These are phyloP conservation scores for Corniculantispora saksenae DNA, from an alignment of 2,329 filamentous ascomycete species.

Conservation along the genomic window DNA sequence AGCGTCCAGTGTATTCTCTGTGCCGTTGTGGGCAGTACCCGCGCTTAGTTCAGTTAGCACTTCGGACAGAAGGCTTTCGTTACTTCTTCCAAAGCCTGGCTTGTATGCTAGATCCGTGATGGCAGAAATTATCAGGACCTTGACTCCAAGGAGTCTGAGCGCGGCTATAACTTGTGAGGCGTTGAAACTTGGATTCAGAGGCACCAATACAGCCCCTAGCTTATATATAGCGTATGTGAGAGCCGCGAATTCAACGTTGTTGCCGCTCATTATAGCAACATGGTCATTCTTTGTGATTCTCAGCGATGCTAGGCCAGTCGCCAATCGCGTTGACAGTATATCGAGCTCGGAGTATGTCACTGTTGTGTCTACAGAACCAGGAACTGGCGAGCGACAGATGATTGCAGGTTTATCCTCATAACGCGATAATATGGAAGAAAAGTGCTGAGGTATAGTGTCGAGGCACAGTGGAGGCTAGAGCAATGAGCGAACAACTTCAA, in stretches of 20 bases:
- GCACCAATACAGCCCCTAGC: constrained; percentile 90
- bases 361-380: constrained; percentile 57
- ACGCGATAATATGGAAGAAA: constrained; percentile 62
- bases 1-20: no score
- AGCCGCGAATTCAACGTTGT: constrained; percentile 79
- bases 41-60: no score
- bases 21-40: constrained; percentile 44
- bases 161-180: constrained; percentile 75
- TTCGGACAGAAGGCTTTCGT: constrained; percentile 53
- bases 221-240: constrained; percentile 91
- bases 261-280: constrained; percentile 84
- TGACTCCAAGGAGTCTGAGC: constrained; percentile 70
- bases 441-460: constrained; percentile 74
- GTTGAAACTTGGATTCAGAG: constrained; percentile 89
- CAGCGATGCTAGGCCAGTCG: constrained; percentile 65
- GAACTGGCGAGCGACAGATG: constrained; percentile 46
- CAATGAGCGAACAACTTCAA: no score
- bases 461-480: no score
- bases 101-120: constrained; percentile 81
- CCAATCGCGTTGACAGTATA: constrained; percentile 72
- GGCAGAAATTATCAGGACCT: constrained; percentile 78
- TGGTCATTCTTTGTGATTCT: constrained; percentile 81
- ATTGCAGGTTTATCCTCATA: constrained; percentile 66
- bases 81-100: constrained; percentile 55
- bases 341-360: constrained; percentile 79